Evolutionary conservation across 768 basidiomycete genomes (phyloP).

Genomic region (Jaapia argillacea): DNA sequence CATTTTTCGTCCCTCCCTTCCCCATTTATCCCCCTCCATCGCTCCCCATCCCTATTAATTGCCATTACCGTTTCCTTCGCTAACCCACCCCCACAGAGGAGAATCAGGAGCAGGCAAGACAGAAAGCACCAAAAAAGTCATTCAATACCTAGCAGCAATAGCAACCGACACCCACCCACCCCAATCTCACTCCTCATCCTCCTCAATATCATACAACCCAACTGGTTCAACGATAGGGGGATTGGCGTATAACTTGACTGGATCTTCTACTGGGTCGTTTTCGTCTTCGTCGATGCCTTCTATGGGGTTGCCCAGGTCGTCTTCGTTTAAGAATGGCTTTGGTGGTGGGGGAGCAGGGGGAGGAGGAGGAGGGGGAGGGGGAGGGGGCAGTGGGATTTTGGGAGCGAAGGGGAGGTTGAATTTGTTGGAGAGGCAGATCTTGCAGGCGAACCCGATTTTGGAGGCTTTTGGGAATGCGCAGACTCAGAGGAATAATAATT

Average conservation of each 20-base stretch:
- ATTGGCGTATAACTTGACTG: no score
- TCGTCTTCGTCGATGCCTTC: neutral
- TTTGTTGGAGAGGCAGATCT: constrained; percentile 88
- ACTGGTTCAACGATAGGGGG: no score
- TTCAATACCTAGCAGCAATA: constrained; percentile 97
- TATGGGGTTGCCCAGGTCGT: constrained; percentile 50
- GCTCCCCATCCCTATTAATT: no score
- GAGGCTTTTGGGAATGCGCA: constrained; percentile 99
- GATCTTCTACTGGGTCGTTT: neutral
- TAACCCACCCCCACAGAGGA: constrained; percentile 46
- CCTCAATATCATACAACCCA: constrained; percentile 52
- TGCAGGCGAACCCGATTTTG: constrained; percentile 94
- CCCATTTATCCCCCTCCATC: no score
- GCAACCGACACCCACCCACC: constrained; percentile 70
- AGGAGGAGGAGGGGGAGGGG: no score
- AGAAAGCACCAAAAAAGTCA: constrained; percentile 98
- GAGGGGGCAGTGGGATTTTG: no score
- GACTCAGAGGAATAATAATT: constrained; percentile 97
- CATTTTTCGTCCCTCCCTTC: constrained; percentile 7
- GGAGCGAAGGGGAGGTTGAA: constrained; percentile 72
- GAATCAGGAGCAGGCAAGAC: constrained; percentile 99
- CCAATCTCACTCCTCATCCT: constrained; percentile 53
- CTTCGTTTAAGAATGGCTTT: constrained; percentile 32
- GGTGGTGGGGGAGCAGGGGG: neutral
- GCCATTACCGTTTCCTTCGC: constrained; percentile 1